These are phyloP conservation scores for Xylaria sp. DNA, from an alignment of 2,329 filamentous ascomycete genomes.

Conservation along the genomic window DNA sequence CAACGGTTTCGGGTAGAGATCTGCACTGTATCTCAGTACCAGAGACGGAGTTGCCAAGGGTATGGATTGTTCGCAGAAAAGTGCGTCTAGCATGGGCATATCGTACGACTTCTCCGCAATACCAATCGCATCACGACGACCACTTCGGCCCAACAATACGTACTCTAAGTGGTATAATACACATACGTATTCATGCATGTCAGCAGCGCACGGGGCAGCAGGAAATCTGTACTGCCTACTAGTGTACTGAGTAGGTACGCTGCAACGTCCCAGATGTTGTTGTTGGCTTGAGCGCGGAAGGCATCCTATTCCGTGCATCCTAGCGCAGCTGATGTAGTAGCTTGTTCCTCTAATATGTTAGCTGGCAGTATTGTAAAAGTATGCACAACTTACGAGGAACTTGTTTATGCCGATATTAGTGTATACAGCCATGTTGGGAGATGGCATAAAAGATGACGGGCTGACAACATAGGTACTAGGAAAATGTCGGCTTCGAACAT, in stretches of 20 bases:
- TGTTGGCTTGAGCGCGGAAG: conserved; percentile 13
- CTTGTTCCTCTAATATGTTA: too few relatives aligned
- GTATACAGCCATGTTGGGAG: neutral
- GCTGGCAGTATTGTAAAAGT: neutral
- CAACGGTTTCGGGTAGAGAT: neutral
- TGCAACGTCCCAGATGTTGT: neutral
- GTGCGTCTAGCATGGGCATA: neutral
- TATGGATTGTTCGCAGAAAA: conserved; percentile 8
- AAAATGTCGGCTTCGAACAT: conserved; percentile 1
- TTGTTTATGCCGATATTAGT: neutral
- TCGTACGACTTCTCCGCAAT: conserved; percentile 12
- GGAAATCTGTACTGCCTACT: neutral
- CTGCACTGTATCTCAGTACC: conserved; percentile 8
- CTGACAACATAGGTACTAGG: neutral
- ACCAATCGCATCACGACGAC: conserved; percentile 1
- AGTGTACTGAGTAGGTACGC: neutral
- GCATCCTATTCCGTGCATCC: neutral
- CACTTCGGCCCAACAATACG: conserved; percentile 5
- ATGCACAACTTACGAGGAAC: neutral
- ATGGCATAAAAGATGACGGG: neutral
- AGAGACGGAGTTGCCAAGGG: neutral
- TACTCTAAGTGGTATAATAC: too few relatives aligned
- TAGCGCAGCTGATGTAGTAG: neutral
- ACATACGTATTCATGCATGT: conserved; percentile 16
- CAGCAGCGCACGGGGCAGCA: conserved; percentile 18